Percentiles rank a stretch among this genome's conserved stretches.
phyloP scores from a whole-genome alignment of 2,329 filamentous ascomycete genomes.

The Pseudogymnoascus sp. region DNA sequence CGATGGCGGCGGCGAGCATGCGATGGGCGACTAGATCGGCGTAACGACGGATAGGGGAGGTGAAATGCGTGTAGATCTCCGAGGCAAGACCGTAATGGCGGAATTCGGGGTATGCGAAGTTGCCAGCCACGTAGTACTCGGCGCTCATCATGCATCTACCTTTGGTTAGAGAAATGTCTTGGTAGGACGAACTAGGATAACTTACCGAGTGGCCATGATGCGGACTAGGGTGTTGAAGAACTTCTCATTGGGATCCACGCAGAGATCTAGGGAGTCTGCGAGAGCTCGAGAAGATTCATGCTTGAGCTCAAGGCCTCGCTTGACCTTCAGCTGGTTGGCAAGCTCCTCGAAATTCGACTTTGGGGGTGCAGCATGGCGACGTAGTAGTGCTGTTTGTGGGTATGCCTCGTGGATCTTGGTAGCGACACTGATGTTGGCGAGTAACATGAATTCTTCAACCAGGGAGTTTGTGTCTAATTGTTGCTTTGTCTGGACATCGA shows the following conservation, averaged over 20 bases:
- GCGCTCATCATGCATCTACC: constrained; percentile 86
- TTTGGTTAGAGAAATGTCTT: not conserved
- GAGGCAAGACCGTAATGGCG: constrained; percentile 93
- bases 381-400: constrained; percentile 88
- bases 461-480: constrained; percentile 93
- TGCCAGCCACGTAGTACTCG: constrained; percentile 95
- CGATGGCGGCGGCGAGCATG: constrained; percentile 90
- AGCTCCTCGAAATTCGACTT: constrained; percentile 97
- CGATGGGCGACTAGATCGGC: constrained; percentile 92
- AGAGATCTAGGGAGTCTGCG: constrained; percentile 82
- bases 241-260: constrained; percentile 69
- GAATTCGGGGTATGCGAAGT: constrained; percentile 88
- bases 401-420: constrained; percentile 84
- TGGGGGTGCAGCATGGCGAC: constrained; percentile 84
- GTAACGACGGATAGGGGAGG: constrained; percentile 91
- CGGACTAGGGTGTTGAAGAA: constrained; percentile 98
- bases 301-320: constrained; percentile 69
- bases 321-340: constrained; percentile 79
- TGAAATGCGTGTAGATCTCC: constrained; percentile 98
- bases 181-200: not conserved
- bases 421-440: constrained; percentile 93
- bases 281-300: constrained; percentile 87
- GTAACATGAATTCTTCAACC: constrained; percentile 98
- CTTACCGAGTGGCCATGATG: constrained; percentile 77
- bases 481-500: constrained; percentile 93